These are phyloP conservation scores for Brasilioporus rufonigricans DNA, from an alignment of 768 basidiomycete species.

Conservation along the genomic window DNA sequence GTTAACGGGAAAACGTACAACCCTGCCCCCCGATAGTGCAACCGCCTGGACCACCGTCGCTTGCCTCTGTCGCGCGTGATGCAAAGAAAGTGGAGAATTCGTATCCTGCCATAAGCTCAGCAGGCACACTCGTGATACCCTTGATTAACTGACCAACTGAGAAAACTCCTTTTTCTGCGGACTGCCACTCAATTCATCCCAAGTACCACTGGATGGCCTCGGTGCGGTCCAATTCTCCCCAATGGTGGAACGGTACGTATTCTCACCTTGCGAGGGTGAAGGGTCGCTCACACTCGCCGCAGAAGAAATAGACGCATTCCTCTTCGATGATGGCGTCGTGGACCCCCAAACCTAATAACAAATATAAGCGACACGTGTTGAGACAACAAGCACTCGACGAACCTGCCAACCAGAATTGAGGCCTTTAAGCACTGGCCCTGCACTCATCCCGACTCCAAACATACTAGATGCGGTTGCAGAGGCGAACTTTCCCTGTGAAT, in stretches of 20 bases:
- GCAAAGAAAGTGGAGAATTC: slow-evolving; percentile 40
- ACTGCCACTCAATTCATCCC: slow-evolving; percentile 55
- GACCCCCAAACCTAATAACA: slow-evolving; percentile 56
- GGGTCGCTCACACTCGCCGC: slow-evolving; percentile 51
- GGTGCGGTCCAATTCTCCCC: slow-evolving; percentile 52
- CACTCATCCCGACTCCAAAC: slow-evolving; percentile 51
- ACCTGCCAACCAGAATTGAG: slow-evolving; percentile 71
- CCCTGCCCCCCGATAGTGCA: slow-evolving; percentile 39
- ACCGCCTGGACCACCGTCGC: slow-evolving; percentile 36
- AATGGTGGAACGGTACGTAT: slow-evolving; percentile 44
- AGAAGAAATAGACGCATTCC: slow-evolving; percentile 64
- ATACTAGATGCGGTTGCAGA: slow-evolving; percentile 43
- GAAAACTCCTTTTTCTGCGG: slow-evolving; percentile 51
- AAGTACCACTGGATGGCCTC: slow-evolving; percentile 51
- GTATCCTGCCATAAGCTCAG: slow-evolving; percentile 37
- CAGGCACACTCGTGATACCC: slow-evolving; percentile 1
- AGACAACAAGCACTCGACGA: slow-evolving; percentile 22
- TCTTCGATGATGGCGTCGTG: slow-evolving; percentile 45
- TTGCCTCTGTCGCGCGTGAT: slow-evolving; percentile 48
- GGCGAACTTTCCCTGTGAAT: slow-evolving; percentile 47
- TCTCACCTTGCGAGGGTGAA: slow-evolving; percentile 43
- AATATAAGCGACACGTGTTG: slow-evolving; percentile 9
- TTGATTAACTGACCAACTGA: slow-evolving; percentile 42
- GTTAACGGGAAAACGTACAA: slow-evolving; percentile 32
- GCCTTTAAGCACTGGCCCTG: slow-evolving; percentile 46